Evolutionary conservation across 192 early-diverging fungal species (phyloP), one percentile per base, ranked within the genome.

Genomic region (Polychytrium aggregatum): DNA sequence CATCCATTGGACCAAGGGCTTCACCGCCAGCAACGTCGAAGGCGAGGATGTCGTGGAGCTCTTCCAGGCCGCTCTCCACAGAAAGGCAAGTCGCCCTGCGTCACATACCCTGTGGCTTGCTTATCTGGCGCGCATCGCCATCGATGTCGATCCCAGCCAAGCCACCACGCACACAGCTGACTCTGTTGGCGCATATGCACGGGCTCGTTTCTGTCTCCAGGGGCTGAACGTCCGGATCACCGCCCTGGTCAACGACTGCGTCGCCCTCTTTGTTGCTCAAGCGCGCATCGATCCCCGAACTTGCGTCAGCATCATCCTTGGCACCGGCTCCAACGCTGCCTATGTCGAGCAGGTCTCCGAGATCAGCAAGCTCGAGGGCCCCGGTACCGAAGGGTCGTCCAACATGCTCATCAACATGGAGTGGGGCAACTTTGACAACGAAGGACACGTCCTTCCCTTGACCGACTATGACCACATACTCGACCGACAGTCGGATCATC

Each of bases 351-450:
- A 81, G 31, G 68, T 87, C 31, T 52, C 62, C 24, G 70, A 74
- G 36, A 79, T 98, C 47, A 69, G 67, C 39, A 96, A 98, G 73
- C 79, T 74, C 65, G 71, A 74, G 46, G 54, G 55, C 26, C 18
- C 53, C n/a, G 38, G 22, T 8, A 60, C 56, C 14, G 56, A 55
- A 48, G n/a, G n/a, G n/a, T 34, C 53, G 3, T 67, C 58, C 40
- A 77, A 86, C 55, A 95, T 97, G 85, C 70, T 93, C 39, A 79
- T 97, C 48, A 98, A 94, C 71, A 96, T 83, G 37, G 94, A 98
- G 65, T 91, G 88, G 80, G 88, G 92, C 46, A 46, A 52, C 40
- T 68, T 56, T 18, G 94, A 90, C 63, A 78, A 90, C 47, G 82
- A 87, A 20, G 68, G 72, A 27, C 59, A 58, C 11, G 81, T 87